A percentile compares a stretch with the other conserved stretches of the same genome.
Evolutionary conservation across 73 alveolate species (phyloP).

Genomic region (Paramecium sonneborni): DNA sequence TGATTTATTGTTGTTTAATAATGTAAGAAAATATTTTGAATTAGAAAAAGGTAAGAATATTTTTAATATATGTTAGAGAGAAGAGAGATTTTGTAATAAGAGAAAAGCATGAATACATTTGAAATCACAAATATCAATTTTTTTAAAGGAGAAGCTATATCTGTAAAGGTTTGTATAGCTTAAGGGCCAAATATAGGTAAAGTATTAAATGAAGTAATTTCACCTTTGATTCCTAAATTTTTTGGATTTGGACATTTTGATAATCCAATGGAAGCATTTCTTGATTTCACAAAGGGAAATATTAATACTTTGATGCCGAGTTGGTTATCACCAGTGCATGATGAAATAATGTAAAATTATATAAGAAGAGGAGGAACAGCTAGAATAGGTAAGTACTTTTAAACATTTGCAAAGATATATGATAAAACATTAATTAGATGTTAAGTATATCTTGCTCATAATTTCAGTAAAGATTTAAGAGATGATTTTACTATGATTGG

Average conservation of each 20-base stretch:
- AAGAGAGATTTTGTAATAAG: background rate
- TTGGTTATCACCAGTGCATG: slow-evolving; percentile 21
- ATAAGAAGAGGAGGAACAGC: slow-evolving; percentile 22
- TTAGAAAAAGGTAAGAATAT: background rate
- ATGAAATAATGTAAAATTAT: slow-evolving; percentile 45
- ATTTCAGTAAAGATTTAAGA: slow-evolving; percentile 1
- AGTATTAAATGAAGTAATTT: background rate
- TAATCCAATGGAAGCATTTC: slow-evolving; percentile 23
- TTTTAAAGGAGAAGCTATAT: slow-evolving; percentile 14
- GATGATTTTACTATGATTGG: slow-evolving; percentile 39
- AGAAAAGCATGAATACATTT: slow-evolving; percentile 20
- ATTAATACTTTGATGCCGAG: slow-evolving; percentile 19
- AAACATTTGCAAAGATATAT: slow-evolving; percentile 1
- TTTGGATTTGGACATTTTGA: slow-evolving; percentile 20
- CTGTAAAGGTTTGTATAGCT: slow-evolving; percentile 21
- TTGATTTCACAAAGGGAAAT: slow-evolving; percentile 25
- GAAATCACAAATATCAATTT: slow-evolving; percentile 19
- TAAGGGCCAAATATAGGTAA: slow-evolving; percentile 32
- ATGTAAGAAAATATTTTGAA: slow-evolving; percentile 44
- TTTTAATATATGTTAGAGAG: background rate
- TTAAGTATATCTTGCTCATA: slow-evolving; percentile 21
- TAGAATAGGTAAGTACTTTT: slow-evolving; percentile 39
- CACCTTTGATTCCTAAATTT: slow-evolving; percentile 26
- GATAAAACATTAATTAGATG: background rate
- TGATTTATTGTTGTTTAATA: background rate